Percentiles rank a stretch among this genome's conserved stretches.
Evolutionary conservation across 495 filamentous ascomycete species (phyloP).

Genomic region (Evansstolkia leycettana): DNA sequence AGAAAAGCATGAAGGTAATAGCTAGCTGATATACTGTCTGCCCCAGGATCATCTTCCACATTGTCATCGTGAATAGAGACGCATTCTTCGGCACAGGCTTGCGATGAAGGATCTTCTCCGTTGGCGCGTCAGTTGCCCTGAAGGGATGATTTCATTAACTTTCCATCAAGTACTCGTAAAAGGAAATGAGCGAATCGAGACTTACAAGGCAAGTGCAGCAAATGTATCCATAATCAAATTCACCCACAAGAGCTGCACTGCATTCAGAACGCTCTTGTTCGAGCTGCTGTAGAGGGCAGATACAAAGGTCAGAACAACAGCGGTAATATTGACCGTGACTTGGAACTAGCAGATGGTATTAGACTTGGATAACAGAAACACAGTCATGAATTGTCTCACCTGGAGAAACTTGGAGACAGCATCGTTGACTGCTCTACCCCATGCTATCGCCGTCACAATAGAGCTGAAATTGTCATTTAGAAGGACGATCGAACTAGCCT

Average conservation of each 20-base stretch:
- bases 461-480: conserved; percentile 87
- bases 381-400: too few relatives aligned
- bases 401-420: conserved; percentile 84
- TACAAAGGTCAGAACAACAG: conserved; percentile 72
- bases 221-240: conserved; percentile 94
- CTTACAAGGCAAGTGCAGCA: conserved; percentile 62
- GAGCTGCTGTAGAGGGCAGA: conserved; percentile 59
- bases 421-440: conserved; percentile 85
- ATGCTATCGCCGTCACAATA: conserved; percentile 80
- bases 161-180: neutral
- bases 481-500: conserved; percentile 82
- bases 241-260: conserved; percentile 84
- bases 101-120: conserved; percentile 63
- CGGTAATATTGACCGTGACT: conserved; percentile 83
- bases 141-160: neutral
- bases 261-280: conserved; percentile 62
- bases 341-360: conserved; percentile 46
- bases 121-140: conserved; percentile 68
- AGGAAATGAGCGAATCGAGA: neutral
- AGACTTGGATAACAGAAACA: neutral
- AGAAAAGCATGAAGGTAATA: conserved; percentile 70
- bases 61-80: conserved; percentile 66
- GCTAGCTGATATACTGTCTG: conserved; percentile 73
- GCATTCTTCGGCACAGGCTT: conserved; percentile 73
- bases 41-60: conserved; percentile 96